Conservation (phyloP, 148 eudicot genomes). For the Cornus suecica region DNA sequence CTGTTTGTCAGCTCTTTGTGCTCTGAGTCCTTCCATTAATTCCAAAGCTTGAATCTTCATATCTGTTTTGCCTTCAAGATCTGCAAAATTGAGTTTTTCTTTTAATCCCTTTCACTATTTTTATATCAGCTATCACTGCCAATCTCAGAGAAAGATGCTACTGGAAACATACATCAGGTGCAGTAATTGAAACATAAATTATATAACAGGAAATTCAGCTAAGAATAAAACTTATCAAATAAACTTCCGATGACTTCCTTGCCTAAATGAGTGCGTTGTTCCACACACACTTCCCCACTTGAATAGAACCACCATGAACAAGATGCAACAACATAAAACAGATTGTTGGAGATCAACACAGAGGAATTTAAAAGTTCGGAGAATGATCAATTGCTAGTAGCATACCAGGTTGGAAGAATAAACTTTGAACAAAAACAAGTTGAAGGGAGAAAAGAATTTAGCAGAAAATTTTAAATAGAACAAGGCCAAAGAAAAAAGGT, state of each 20-base stretch:
- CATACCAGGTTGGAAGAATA: slow-evolving; percentile 1
- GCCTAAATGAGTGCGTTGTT: not conserved
- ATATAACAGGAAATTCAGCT: not conserved
- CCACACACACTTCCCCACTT: not conserved
- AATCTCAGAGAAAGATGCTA: not conserved
- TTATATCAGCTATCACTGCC: not conserved
- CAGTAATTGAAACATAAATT: too few relatives aligned
- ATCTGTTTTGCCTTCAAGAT: slow-evolving; percentile 93
- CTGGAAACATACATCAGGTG: not conserved
- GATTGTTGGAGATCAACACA: not conserved
- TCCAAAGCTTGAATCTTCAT: slow-evolving; percentile 72
- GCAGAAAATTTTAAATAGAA: not conserved
- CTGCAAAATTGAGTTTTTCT: slow-evolving; percentile 30
- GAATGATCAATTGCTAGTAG: not conserved
- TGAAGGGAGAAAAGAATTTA: not conserved
- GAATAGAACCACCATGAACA: not conserved
- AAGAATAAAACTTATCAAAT: not conserved
- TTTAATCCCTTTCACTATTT: not conserved
- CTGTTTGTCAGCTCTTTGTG: slow-evolving; percentile 91
- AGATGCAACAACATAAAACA: not conserved
- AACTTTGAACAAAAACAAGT: not conserved
- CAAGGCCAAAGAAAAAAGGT: not conserved
- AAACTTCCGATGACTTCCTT: not conserved
- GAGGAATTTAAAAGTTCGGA: not conserved
- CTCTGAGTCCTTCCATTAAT: slow-evolving; percentile 76